Evolutionary conservation across 441 rosid genomes (phyloP).

Genomic region (Populus hybrid): DNA sequence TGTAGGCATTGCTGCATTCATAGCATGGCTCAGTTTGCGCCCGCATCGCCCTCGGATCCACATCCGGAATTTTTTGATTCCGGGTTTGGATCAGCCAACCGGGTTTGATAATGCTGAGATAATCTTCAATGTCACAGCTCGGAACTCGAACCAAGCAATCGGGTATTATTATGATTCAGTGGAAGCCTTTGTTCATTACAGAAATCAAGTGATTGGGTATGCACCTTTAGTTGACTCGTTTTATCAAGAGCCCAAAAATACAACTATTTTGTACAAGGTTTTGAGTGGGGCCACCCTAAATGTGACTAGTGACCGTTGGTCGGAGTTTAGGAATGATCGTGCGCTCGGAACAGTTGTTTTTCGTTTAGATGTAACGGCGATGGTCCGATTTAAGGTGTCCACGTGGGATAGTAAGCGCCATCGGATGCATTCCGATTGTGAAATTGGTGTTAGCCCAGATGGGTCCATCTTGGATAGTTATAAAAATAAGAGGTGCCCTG

Average conservation of each 20-base stretch:
- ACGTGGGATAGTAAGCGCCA: conserved; percentile 60
- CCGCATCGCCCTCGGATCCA: conserved; percentile 80
- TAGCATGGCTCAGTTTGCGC: conserved; percentile 79
- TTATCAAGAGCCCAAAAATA: conserved; percentile 67
- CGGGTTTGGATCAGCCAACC: conserved; percentile 45
- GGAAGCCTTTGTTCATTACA: conserved; percentile 55
- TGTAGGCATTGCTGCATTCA: conserved; percentile 51
- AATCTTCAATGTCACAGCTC: conserved; percentile 52
- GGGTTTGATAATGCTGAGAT: conserved; percentile 64
- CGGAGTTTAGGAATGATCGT: conserved; percentile 57
- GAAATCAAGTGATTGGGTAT: conserved; percentile 53
- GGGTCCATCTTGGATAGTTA: conserved; percentile 48
- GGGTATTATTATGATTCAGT: conserved; percentile 53
- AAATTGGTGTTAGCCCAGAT: conserved; percentile 50
- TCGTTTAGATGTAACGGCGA: conserved; percentile 53
- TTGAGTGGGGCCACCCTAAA: conserved; percentile 57
- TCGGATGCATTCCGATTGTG: conserved; percentile 63
- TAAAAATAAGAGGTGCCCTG: conserved; percentile 55
- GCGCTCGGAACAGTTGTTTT: conserved; percentile 49
- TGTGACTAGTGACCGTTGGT: conserved; percentile 59
- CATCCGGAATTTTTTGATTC: conserved; percentile 47
- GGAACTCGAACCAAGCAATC: conserved; percentile 67
- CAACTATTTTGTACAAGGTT: conserved; percentile 29
- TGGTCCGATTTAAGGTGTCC: conserved; percentile 56
- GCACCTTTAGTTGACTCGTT: conserved; percentile 38